Evolutionary conservation across 1,284 basidiomycete species (phyloP), one percentile per base, ranked within the genome.

Genomic region (Moesziomyces aphidis): DNA sequence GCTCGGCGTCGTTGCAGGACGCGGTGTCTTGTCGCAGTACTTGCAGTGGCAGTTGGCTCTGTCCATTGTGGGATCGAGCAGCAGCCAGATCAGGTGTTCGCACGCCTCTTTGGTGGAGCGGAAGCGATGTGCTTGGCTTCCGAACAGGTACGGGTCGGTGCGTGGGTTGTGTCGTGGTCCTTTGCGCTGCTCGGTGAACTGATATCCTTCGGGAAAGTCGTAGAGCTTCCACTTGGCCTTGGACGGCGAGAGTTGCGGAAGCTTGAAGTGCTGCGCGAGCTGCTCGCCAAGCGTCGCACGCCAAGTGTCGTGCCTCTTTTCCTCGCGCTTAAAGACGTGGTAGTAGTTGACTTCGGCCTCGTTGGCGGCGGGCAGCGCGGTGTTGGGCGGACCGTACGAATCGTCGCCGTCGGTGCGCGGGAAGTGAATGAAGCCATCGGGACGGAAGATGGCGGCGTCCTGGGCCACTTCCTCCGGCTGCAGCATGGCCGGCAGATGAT

Each of bases 101-200:
- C 73, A 6, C 15, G 59, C 54, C 43, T 80, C 78, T 21, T 61
- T 68, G 15, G 67, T 64, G 10, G 74, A 77, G 1, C 76, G 55
- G 50, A 80, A 80, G 28, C 78, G 65, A 54, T 77, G 77, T 11
- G 43, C 45, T 9, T 52, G 23, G 36, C 67, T 65, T 22, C 76
- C 78, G 23, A 76, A 79, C 4, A 79, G 67, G 44, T 79, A 79
- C 2, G 76, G 63, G 45, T 79, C 78, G 13, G 78, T 79, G 26
- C 78, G 60, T 2, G 50, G 59, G 7, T 55, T 49, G 22, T 46
- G 22, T 1, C 59, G 50, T 0, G 67, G 67, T 8, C 78, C 78
- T 44, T 78, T 79, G 50, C 78, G 74, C 53, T 79, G 78, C 50
- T 79, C 78, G n/a, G 76, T 64, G 15, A 79, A 67, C 23, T 31